Evolutionary conservation across 306 rosid genomes (phyloP).

Genomic region (Lathyrus tuberosus): DNA sequence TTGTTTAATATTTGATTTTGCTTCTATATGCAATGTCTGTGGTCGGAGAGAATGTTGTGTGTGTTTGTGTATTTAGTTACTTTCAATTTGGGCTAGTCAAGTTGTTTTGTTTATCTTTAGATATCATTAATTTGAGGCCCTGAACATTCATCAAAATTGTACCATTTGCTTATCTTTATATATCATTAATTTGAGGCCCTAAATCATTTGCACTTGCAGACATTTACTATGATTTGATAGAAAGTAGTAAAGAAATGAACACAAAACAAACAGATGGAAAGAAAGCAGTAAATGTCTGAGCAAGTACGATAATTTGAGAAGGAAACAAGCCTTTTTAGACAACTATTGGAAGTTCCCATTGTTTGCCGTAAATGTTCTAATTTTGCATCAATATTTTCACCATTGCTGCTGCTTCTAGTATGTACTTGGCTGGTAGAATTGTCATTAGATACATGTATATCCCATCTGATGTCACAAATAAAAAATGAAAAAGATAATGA

Average conservation of each 20-base stretch:
- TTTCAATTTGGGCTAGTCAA: background rate
- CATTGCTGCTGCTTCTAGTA: no score
- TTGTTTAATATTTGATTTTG: constrained; percentile 3
- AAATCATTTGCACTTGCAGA: no score
- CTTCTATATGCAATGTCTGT: background rate
- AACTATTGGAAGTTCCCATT: constrained; percentile 97
- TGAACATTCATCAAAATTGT: background rate
- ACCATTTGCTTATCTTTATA: no score
- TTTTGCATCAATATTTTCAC: no score
- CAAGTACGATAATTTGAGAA: constrained; percentile 87
- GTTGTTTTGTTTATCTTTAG: constrained; percentile 26
- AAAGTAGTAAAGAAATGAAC: no score
- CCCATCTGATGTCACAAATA: no score
- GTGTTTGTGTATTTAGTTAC: background rate
- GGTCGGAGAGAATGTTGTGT: background rate
- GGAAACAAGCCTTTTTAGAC: constrained; percentile 98
- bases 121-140: background rate
- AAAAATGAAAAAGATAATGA: constrained; percentile 65
- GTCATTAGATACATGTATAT: no score
- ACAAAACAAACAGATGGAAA: no score
- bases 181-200: no score
- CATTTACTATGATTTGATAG: no score
- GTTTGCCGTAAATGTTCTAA: constrained; percentile 53
- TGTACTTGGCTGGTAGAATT: no score
- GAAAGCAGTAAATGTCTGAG: constrained; percentile 79